These are phyloP conservation scores for Ceratobasidium sp. DNA, from an alignment of 1,284 basidiomycete genomes.

Conservation along the genomic window DNA sequence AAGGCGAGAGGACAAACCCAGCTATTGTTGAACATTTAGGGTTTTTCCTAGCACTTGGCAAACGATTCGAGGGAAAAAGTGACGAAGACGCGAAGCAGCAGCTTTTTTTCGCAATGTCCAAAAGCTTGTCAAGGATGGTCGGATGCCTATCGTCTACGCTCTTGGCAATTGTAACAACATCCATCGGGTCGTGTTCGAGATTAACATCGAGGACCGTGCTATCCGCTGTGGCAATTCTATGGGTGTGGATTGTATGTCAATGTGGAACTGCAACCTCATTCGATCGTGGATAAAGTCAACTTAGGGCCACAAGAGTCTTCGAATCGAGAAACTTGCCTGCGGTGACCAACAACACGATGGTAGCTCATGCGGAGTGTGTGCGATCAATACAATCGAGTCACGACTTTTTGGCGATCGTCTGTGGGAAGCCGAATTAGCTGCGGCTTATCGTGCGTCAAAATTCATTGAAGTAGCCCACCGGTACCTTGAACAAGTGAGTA, in stretches of 20 bases:
- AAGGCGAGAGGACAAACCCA: background rate
- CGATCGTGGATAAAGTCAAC: background rate
- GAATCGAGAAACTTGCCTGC: background rate
- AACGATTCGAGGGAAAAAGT: background rate
- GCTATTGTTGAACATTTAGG: background rate
- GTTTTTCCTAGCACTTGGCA: background rate
- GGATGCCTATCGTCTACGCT: background rate
- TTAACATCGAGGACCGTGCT: background rate
- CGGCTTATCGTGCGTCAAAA: conserved; percentile 11
- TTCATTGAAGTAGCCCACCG: conserved; percentile 12
- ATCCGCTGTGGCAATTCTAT: conserved; percentile 5
- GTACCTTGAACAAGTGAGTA: background rate
- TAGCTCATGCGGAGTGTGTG: conserved; percentile 17
- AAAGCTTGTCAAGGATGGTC: background rate
- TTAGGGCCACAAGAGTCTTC: background rate
- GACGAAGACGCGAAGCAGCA: background rate
- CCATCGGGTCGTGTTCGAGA: background rate
- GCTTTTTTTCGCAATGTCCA: background rate
- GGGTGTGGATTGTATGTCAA: background rate
- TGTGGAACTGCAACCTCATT: too few relatives aligned
- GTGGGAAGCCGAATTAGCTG: background rate
- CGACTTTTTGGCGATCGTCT: background rate
- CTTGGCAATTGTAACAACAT: background rate
- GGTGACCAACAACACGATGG: background rate
- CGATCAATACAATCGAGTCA: conserved; percentile 1